These are phyloP conservation scores for Clonostachys sp. DNA, from an alignment of 2,329 filamentous ascomycete genomes.

Conservation along the genomic window DNA sequence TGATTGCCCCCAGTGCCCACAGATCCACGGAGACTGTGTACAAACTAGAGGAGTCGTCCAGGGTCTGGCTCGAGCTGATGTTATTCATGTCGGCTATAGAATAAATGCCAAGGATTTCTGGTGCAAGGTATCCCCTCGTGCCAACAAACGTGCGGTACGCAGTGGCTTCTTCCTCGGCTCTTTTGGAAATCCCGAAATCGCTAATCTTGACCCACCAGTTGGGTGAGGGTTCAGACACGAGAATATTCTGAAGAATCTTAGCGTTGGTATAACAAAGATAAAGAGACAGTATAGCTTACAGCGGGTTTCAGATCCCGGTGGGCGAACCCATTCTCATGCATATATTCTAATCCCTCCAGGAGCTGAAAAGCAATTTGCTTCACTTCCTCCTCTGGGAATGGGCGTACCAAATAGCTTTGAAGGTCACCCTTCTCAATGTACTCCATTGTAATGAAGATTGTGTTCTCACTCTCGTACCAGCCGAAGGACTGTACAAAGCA, in stretches of 20 bases:
- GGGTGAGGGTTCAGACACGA: too few relatives aligned
- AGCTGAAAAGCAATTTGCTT: slow-evolving; percentile 5
- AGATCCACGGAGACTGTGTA: slow-evolving; percentile 1
- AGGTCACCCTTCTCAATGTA: slow-evolving; percentile 7
- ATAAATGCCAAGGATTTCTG: background rate
- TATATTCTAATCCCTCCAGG: slow-evolving; percentile 7
- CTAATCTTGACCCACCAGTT: too few relatives aligned
- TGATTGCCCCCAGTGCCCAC: background rate
- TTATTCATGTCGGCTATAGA: background rate
- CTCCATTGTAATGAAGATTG: slow-evolving; percentile 8
- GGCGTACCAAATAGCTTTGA: slow-evolving; percentile 1
- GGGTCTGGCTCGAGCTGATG: too few relatives aligned
- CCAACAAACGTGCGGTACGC: too few relatives aligned
- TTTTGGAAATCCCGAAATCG: too few relatives aligned
- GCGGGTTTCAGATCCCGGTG: slow-evolving; percentile 10
- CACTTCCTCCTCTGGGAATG: slow-evolving; percentile 2
- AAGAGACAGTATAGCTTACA: too few relatives aligned
- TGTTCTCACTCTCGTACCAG: slow-evolving; percentile 6
- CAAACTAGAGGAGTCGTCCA: too few relatives aligned
- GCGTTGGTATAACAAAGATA: too few relatives aligned
- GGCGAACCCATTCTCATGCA: slow-evolving; percentile 9
- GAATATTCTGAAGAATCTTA: background rate
- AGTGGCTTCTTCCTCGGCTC: too few relatives aligned
- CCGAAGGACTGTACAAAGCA: slow-evolving; percentile 8
- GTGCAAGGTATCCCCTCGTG: too few relatives aligned